Conservation (phyloP, 192 early-diverging fungal genomes). For the Umbelopsis sp. region DNA sequence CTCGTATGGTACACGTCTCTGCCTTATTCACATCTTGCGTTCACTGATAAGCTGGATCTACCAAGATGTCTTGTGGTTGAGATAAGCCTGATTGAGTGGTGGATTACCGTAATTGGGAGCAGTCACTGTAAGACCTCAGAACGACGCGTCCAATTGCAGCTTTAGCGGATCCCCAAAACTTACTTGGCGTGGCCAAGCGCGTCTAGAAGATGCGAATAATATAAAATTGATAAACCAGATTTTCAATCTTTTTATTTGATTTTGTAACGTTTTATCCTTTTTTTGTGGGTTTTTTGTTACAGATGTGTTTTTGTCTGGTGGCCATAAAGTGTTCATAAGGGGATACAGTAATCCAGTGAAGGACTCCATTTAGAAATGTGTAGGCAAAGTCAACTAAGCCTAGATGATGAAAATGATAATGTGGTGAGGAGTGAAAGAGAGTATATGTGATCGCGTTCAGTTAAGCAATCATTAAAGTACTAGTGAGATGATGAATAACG, state of each 20-base stretch:
- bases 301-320: conserved; percentile 14
- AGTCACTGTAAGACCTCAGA: too few relatives aligned
- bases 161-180: too few relatives aligned
- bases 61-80: too few relatives aligned
- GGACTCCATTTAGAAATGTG: neutral
- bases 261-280: conserved; percentile 18
- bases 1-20: too few relatives aligned
- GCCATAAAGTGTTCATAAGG: conserved; percentile 12
- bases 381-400: neutral
- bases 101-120: too few relatives aligned
- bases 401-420: neutral
- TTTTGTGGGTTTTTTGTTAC: conserved; percentile 13
- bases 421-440: neutral
- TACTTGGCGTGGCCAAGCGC: neutral
- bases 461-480: neutral
- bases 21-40: too few relatives aligned
- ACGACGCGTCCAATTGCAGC: too few relatives aligned
- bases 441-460: neutral
- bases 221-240: neutral
- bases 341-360: conserved; percentile 3
- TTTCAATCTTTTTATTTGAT: conserved; percentile 2
- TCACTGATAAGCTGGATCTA: too few relatives aligned
- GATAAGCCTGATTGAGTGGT: too few relatives aligned
- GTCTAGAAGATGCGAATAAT: neutral
- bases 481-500: conserved; percentile 1